phyloP scores from a whole-genome alignment of 148 eudicot species.

The Cornus suecica region DNA sequence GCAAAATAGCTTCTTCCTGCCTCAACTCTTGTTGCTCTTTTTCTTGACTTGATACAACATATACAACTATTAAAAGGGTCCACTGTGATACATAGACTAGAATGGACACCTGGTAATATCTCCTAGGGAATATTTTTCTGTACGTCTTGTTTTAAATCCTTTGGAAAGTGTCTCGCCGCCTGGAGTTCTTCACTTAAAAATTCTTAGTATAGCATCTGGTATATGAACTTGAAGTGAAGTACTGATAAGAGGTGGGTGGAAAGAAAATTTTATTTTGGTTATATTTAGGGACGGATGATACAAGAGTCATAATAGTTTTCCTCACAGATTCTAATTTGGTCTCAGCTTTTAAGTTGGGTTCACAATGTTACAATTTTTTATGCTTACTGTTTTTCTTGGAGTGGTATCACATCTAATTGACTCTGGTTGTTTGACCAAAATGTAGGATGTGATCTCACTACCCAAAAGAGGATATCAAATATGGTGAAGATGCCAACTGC shows the following conservation, averaged over 20 bases:
- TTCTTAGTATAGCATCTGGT: too few species aligned
- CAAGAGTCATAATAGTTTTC: background rate
- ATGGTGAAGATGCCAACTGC: constrained; percentile 64
- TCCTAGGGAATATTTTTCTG: background rate
- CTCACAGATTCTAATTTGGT: background rate
- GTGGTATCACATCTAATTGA: background rate
- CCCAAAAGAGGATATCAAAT: constrained; percentile 41
- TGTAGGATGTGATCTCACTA: constrained; percentile 36
- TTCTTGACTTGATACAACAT: background rate
- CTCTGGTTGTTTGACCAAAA: constrained; percentile 3
- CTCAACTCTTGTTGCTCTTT: background rate
- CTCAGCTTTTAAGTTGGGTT: background rate
- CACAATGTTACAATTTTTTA: background rate
- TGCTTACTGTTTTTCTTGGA: background rate
- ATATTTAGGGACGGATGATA: background rate
- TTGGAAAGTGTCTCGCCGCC: too few species aligned
- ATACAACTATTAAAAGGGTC: background rate
- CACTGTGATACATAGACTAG: background rate
- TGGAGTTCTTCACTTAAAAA: too few species aligned
- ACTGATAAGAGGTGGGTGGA: too few species aligned
- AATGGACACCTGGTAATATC: background rate
- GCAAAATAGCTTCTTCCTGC: background rate
- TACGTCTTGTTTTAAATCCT: background rate
- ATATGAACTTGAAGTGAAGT: too few species aligned
- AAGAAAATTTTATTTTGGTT: too few species aligned